phyloP scores from a whole-genome alignment of 768 basidiomycete species.

The Pholiota microspora region DNA sequence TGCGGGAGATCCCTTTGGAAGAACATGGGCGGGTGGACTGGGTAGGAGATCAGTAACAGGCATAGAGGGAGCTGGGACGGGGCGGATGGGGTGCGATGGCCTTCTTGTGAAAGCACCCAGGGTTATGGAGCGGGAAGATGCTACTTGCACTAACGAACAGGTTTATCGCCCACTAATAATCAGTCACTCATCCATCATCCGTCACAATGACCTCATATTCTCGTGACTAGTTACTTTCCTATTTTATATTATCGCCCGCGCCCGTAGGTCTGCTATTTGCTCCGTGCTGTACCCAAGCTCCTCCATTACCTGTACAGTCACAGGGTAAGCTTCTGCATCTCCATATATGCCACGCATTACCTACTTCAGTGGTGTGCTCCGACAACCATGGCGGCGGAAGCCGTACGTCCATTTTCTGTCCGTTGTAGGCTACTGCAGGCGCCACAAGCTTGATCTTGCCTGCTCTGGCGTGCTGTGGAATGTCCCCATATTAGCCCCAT shows the following conservation, averaged over 20 bases:
- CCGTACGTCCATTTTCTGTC: slow-evolving; percentile 68
- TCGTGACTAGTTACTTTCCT: slow-evolving; percentile 12
- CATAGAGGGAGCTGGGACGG: slow-evolving; percentile 12
- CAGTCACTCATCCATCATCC: slow-evolving; percentile 23
- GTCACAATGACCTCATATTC: slow-evolving; percentile 18
- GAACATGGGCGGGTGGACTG: slow-evolving; percentile 11
- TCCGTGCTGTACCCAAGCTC: slow-evolving; percentile 35
- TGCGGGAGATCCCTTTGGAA: slow-evolving; percentile 15
- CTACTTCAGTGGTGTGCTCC: slow-evolving; percentile 77
- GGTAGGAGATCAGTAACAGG: slow-evolving; percentile 18
- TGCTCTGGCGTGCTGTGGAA: slow-evolving; percentile 62
- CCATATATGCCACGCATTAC: slow-evolving; percentile 5
- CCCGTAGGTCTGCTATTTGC: slow-evolving; percentile 41
- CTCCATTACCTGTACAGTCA: slow-evolving; percentile 35
- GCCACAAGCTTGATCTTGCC: slow-evolving; percentile 78
- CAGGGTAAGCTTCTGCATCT: slow-evolving; percentile 6
- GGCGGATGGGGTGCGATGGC: slow-evolving; percentile 9
- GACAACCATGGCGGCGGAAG: slow-evolving; percentile 87
- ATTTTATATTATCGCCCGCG: slow-evolving; percentile 37
- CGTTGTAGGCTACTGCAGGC: slow-evolving; percentile 81
- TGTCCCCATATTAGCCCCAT: neutral
- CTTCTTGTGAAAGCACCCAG: neutral
- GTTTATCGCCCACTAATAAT: slow-evolving; percentile 23
- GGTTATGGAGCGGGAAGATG: slow-evolving; percentile 3
- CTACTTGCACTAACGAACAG: slow-evolving; percentile 8